Evolutionary conservation across 2,329 filamentous ascomycete genomes (phyloP), one percentile per base, ranked within the genome.

Genomic region (Colletotrichum sp.): DNA sequence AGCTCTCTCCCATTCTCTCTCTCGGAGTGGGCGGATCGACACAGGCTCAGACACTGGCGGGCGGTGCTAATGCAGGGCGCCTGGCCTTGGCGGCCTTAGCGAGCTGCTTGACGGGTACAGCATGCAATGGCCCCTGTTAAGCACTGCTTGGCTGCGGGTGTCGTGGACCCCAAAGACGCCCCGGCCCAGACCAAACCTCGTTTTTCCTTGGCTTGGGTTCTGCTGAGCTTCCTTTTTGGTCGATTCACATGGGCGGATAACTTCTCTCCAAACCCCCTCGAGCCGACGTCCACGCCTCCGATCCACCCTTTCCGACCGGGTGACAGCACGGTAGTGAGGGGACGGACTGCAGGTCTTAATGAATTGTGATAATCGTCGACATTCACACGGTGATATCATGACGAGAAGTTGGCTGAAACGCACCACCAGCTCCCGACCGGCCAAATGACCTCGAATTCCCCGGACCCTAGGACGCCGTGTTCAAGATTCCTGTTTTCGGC

Each of bases 31-130:
- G 69, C 63, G 38, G 63, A 75, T 73, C 64, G 48, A 64, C 63
- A 52, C 62, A 75, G n/a, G 73, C 48, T 73, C 73, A 59, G 43
- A 75, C 70, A 65, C 73, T 69, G 48, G 63, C 34, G 73, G 43
- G 69, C 63, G 36, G 58, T 73, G 58, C 73, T 69, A 73, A 73
- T 73, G 73, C 73, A 73, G 73, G 73, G 73, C 73, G 64, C 63
- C 73, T 68, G 30, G 69, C 52, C 73, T 75, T 72, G 73, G 73
- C 71, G 71, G 34, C 32, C 30, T 71, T 74, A 71, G 72, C 73
- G 73, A 67, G 62, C 62, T 67, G 28, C 56, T 30, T 56, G 67
- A 75, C 69, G 69, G 63, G 38, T 58, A 72, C 69, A 73, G 73
- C 62, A 72, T 71, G 68, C 69, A 61, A 74, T 36, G 36, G 32